These are phyloP conservation scores for Vigna reflexopilosa DNA, from an alignment of 306 rosid species.

Conservation along the genomic window DNA sequence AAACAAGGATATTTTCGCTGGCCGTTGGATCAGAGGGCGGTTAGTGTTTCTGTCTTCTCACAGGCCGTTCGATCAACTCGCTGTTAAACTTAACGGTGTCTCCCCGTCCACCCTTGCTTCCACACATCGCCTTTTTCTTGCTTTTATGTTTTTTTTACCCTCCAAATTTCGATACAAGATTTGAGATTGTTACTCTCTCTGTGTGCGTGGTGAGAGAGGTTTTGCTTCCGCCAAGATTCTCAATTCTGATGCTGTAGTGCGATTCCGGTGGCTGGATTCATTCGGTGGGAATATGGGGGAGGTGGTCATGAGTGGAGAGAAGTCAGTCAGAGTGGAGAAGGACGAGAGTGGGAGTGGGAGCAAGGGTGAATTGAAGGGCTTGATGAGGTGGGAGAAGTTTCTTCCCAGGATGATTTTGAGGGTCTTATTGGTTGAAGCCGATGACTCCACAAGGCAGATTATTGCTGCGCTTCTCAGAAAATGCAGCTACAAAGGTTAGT, in stretches of 20 bases:
- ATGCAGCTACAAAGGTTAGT: conserved; percentile 83
- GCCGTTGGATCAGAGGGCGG: conserved; percentile 53
- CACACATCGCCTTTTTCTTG: not conserved
- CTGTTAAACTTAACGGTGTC: conserved; percentile 32
- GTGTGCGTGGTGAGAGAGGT: conserved; percentile 17
- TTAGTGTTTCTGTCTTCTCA: conserved; percentile 3
- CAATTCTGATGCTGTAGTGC: conserved; percentile 15
- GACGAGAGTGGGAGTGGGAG: conserved; percentile 47
- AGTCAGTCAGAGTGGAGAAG: conserved; percentile 27
- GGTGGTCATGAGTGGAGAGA: conserved; percentile 56
- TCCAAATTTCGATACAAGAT: not conserved
- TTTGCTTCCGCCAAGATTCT: conserved; percentile 11
- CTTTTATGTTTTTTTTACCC: conserved; percentile 3
- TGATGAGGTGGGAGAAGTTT: conserved; percentile 80
- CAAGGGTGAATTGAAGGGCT: conserved; percentile 58
- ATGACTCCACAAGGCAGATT: conserved; percentile 94
- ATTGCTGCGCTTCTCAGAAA: conserved; percentile 91
- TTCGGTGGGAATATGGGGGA: conserved; percentile 63
- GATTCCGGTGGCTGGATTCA: conserved; percentile 12
- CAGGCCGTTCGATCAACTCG: conserved; percentile 53
- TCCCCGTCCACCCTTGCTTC: not conserved
- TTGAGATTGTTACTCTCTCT: not conserved
- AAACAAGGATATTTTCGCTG: conserved; percentile 7
- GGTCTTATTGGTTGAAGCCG: conserved; percentile 88
- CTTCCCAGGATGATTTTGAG: conserved; percentile 74